phyloP scores from a whole-genome alignment of 2,329 filamentous ascomycete genomes.

The Talaromyces sp. region DNA sequence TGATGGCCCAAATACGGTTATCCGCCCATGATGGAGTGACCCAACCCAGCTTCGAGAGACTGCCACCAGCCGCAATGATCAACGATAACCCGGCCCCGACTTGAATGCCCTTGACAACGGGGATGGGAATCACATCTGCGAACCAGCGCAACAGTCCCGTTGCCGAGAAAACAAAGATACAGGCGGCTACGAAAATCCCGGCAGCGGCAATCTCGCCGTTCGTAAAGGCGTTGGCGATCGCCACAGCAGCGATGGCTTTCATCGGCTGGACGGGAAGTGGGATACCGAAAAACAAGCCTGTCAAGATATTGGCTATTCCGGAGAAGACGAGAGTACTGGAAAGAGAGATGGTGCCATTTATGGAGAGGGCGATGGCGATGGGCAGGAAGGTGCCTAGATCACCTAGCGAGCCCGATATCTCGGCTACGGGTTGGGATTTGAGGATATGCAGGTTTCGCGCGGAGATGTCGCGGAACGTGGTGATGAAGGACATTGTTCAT shows the following conservation, averaged over 20 bases:
- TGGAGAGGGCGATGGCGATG: conserved; percentile 78
- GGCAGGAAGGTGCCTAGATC: conserved; percentile 88
- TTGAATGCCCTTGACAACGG: conserved; percentile 92
- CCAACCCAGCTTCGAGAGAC: conserved; percentile 67
- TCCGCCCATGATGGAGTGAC: conserved; percentile 62
- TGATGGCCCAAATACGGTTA: conserved; percentile 73
- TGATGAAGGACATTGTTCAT: not conserved
- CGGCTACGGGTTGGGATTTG: conserved; percentile 57
- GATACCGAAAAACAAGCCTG: conserved; percentile 78
- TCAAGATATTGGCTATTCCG: conserved; percentile 79
- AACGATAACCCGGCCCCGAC: conserved; percentile 84
- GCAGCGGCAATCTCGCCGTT: conserved; percentile 73
- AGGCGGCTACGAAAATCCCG: conserved; percentile 70
- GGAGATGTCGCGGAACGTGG: conserved; percentile 28
- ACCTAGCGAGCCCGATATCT: conserved; percentile 84
- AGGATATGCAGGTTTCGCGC: conserved; percentile 56
- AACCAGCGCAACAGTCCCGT: conserved; percentile 76
- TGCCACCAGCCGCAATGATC: conserved; percentile 69
- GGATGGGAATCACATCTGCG: conserved; percentile 70
- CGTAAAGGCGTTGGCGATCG: conserved; percentile 66
- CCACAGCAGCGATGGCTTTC: conserved; percentile 86
- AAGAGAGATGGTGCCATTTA: conserved; percentile 74
- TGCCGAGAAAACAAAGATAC: conserved; percentile 71
- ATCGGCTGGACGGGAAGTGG: conserved; percentile 87
- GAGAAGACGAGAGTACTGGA: conserved; percentile 83